These are phyloP conservation scores for Aspergillus leporis DNA, from an alignment of 495 filamentous ascomycete species.

Conservation along the genomic window DNA sequence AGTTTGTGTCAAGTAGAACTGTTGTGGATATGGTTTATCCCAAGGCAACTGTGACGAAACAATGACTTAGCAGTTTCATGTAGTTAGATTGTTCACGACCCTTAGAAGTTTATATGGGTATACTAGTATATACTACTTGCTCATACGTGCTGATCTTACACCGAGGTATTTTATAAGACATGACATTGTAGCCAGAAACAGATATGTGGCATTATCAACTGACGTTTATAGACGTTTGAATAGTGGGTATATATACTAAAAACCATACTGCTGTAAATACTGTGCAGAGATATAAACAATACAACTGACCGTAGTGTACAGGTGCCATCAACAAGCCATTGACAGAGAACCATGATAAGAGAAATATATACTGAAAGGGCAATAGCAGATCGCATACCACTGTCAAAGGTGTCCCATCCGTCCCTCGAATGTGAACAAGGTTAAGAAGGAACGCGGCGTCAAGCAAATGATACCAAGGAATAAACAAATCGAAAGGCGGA, in stretches of 20 bases:
- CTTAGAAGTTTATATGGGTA: no score
- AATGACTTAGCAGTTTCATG: no score
- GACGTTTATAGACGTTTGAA: not conserved
- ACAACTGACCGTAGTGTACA: slow-evolving; percentile 27
- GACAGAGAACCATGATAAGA: slow-evolving; percentile 6
- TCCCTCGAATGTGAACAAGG: no score
- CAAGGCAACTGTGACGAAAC: no score
- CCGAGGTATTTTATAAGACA: no score
- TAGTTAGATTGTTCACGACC: no score
- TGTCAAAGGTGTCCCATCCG: not conserved
- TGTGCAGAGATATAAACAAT: slow-evolving; percentile 4
- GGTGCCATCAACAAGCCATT: slow-evolving; percentile 10
- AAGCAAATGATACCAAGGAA: not conserved
- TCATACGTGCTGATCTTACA: no score
- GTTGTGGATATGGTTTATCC: no score
- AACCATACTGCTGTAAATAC: not conserved
- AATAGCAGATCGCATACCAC: not conserved
- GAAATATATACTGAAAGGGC: not conserved
- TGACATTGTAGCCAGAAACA: no score
- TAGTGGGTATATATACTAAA: slow-evolving; percentile 24
- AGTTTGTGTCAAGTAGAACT: no score
- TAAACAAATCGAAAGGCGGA: slow-evolving; percentile 2
- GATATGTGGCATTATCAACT: no score
- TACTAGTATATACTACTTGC: no score
- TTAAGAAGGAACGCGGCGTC: not conserved